Evolutionary conservation across 129 eudicot species (phyloP).

Genomic region (Artemisia argyi): DNA sequence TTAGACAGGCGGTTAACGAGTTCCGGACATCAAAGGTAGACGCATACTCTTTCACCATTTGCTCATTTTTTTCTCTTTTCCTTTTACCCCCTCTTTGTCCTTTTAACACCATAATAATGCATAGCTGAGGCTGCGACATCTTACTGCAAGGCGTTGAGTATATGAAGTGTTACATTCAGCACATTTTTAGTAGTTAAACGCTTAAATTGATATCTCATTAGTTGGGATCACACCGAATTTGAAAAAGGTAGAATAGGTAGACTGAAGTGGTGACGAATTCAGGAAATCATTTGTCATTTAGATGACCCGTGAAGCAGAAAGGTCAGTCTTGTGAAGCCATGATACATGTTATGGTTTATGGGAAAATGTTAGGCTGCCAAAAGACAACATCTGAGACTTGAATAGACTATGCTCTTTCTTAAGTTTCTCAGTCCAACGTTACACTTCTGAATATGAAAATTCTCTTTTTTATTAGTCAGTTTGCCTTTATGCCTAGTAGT

Average conservation of each 20-base stretch:
- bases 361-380: not conserved
- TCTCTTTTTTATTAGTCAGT: not conserved
- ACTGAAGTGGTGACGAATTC: not conserved
- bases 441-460: not conserved
- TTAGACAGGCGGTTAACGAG: slow-evolving; percentile 88
- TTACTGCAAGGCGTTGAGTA: not conserved
- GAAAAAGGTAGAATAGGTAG: not conserved
- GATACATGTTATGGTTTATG: not conserved
- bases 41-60: not conserved
- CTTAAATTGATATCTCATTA: not conserved
- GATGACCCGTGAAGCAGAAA: not conserved
- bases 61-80: not conserved
- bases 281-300: not conserved
- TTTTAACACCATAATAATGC: not conserved
- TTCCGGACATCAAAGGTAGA: slow-evolving; percentile 73
- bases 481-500: not conserved
- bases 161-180: not conserved
- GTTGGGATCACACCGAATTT: not conserved
- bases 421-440: no score
- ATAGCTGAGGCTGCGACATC: not conserved
- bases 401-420: no score
- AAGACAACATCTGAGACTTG: no score
- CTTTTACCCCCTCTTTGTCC: not conserved
- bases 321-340: not conserved
- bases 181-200: not conserved